phyloP scores from a whole-genome alignment of 306 rosid species.

The Quercus dentata region DNA sequence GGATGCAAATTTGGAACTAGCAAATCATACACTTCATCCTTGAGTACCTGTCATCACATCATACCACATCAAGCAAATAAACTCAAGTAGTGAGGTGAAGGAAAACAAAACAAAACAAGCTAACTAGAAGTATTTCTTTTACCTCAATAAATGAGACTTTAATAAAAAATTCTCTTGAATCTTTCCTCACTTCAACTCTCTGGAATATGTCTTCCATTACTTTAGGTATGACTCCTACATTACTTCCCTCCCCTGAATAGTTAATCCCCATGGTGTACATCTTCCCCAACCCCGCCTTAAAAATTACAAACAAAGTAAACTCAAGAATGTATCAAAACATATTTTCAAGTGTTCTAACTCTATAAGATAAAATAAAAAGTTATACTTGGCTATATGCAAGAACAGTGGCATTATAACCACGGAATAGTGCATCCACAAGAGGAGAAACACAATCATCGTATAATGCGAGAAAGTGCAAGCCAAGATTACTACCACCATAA shows the following conservation, averaged over 20 bases:
- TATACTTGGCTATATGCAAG: slow-evolving; percentile 95
- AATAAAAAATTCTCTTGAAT: slow-evolving; percentile 55
- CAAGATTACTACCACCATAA: slow-evolving; percentile 56
- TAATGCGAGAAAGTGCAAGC: slow-evolving; percentile 37
- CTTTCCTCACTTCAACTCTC: slow-evolving; percentile 39
- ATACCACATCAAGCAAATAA: slow-evolving; percentile 1
- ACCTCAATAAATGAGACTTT: slow-evolving; percentile 91
- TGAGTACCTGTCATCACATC: slow-evolving; percentile 54
- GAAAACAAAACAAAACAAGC: neutral
- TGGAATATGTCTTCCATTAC: slow-evolving; percentile 63
- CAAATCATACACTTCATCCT: slow-evolving; percentile 85
- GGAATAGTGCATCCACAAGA: slow-evolving; percentile 72
- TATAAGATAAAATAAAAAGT: neutral
- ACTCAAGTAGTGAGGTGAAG: neutral
- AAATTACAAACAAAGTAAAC: slow-evolving; percentile 5
- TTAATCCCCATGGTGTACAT: slow-evolving; percentile 66
- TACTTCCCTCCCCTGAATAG: slow-evolving; percentile 58
- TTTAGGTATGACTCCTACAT: slow-evolving; percentile 62
- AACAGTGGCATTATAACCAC: slow-evolving; percentile 88
- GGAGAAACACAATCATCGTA: slow-evolving; percentile 85
- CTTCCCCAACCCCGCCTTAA: slow-evolving; percentile 88
- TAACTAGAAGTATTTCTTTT: neutral
- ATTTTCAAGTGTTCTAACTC: neutral
- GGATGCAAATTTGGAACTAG: slow-evolving; percentile 37
- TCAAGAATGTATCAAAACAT: neutral